These are phyloP conservation scores for Xylaria venustula DNA, from an alignment of 495 filamentous ascomycete genomes.

Conservation along the genomic window DNA sequence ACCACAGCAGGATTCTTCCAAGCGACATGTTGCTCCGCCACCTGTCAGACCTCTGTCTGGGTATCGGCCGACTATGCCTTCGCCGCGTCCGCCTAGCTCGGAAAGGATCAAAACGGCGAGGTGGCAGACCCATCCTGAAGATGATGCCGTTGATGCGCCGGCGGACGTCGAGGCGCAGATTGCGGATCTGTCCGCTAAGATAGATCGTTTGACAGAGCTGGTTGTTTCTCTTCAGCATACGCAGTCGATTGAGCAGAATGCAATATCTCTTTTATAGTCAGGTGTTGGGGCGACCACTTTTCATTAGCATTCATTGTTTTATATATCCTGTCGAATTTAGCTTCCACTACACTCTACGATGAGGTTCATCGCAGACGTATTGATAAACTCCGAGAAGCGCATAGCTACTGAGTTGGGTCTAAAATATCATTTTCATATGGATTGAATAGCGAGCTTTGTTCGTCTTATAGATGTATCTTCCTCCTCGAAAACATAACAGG, in stretches of 20 bases:
- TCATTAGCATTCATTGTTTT: too few relatives aligned
- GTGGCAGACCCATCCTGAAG: conserved; percentile 14
- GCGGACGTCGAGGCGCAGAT: conserved; percentile 43
- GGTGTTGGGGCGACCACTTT: too few relatives aligned
- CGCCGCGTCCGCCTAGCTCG: conserved; percentile 18
- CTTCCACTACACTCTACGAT: neutral
- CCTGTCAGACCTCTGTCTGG: conserved; percentile 13
- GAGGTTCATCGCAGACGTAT: too few relatives aligned
- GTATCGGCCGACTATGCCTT: conserved; percentile 17
- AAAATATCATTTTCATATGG: neutral
- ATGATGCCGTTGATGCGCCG: conserved; percentile 28
- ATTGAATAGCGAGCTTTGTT: neutral
- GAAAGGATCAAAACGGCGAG: conserved; percentile 18
- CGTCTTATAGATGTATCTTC: neutral
- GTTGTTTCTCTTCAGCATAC: conserved; percentile 38
- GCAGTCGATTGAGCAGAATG: too few relatives aligned
- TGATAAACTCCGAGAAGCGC: too few relatives aligned
- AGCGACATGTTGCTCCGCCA: conserved; percentile 9
- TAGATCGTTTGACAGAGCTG: conserved; percentile 46
- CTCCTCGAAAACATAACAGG: too few relatives aligned
- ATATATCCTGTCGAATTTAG: too few relatives aligned
- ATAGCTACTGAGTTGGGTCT: too few relatives aligned
- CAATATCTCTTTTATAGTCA: too few relatives aligned
- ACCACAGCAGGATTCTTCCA: conserved; percentile 23
- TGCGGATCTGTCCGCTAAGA: conserved; percentile 44